Base-by-base conservation (phyloP, 345 rosid genomes). In the Angophora floribunda region DNA sequence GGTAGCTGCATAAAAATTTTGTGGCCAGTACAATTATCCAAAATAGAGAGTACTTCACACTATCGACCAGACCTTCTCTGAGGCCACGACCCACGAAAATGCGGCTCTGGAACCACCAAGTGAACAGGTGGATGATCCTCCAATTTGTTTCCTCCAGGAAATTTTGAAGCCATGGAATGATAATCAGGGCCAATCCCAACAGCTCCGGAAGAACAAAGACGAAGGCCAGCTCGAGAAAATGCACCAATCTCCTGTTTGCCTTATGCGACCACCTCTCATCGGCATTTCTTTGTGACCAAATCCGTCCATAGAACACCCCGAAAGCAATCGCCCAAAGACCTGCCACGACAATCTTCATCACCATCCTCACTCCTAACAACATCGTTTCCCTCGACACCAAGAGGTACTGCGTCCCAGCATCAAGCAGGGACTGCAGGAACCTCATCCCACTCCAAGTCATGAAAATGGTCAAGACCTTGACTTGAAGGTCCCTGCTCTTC, bases 91-190 rank as follows among this genome's bases (percentile, higher is more conserved):
- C 99, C 30, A 97, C 97, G 51, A 97, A 96, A 85, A 91, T 92
- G 89, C 95, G 91, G 44, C 93, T 92, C 87, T 96, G 94, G 90
- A 97, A 97, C 99, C 99, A 97, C 99, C 99, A 97, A 19, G 97
- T 95, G 65, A 95, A 87, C 79, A 95, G 85, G 75, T 94, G 94
- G 52, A 96, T 89, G 79, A 93, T 41, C 53, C 93, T 89, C 95
- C 96, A 94, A 88, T 97, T 92, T 91, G 92, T 70, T 89, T 94
- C 95, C 91, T 96, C 99, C 32, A 96, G 51, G 90, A 91, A 93
- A 90, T 93, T 97, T 91, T 98, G 92, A 87, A 97, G 87, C 95
- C 99, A 96, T 49, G 99, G 99, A 89, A 96, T 90, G 86, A 95
- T 59, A 80, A 97, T 96, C 45, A 97, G 89, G 41, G 93, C 82